phyloP scores from a whole-genome alignment of 257 asterid genomes.

The Solanum lycopersicoides region DNA sequence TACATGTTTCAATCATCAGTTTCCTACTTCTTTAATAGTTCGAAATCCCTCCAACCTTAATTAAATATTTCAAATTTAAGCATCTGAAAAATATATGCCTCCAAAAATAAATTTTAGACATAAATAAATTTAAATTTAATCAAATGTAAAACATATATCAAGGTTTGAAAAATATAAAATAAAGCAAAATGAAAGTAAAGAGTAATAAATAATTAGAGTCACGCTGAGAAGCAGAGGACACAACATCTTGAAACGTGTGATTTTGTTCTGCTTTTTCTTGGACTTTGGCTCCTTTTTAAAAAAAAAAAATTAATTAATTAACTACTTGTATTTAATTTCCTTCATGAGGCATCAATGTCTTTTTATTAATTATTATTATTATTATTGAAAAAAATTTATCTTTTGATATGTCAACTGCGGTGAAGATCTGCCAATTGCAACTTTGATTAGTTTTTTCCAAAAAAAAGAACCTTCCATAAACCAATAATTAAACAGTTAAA shows the following conservation, averaged over 20 bases:
- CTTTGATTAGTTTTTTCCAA: not conserved
- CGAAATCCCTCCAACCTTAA: no score
- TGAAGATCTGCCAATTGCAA: not conserved
- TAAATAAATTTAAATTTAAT: not conserved
- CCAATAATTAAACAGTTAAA: not conserved
- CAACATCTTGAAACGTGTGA: slow-evolving; percentile 17
- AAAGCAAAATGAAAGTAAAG: not conserved
- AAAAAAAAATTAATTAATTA: not conserved
- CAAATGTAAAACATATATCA: not conserved
- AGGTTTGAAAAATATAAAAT: not conserved
- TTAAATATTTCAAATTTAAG: no score
- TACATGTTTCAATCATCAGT: no score
- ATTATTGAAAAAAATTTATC: not conserved
- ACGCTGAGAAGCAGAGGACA: not conserved
- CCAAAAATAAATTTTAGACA: accelerated
- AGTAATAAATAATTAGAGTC: not conserved
- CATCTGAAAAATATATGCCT: not conserved
- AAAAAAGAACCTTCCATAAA: not conserved
- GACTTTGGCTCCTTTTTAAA: not conserved
- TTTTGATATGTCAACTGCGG: not conserved
- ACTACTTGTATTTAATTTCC: not conserved
- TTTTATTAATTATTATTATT: not conserved
- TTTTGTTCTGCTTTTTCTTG: slow-evolving; percentile 3
- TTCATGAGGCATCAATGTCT: not conserved
- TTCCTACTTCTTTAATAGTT: no score